These are phyloP conservation scores for Chamaecrista fasciculata DNA, from an alignment of 306 rosid genomes.

Conservation along the genomic window DNA sequence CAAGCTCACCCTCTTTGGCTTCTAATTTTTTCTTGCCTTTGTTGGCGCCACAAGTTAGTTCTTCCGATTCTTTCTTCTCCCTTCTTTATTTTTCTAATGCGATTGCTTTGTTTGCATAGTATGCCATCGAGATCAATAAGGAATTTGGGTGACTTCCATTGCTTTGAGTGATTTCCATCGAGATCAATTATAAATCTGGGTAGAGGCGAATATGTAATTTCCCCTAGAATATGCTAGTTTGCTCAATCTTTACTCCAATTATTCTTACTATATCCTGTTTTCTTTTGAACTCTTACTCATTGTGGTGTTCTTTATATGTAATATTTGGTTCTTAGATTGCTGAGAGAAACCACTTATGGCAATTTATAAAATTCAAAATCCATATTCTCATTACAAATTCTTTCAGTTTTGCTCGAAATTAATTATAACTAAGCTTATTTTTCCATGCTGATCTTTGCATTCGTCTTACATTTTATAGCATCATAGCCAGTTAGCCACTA, in stretches of 20 bases:
- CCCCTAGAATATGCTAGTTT: not conserved
- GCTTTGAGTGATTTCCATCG: not conserved
- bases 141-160: not conserved
- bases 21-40: constrained; percentile 85
- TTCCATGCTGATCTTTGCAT: not conserved
- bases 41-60: constrained; percentile 92
- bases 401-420: not conserved
- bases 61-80: not conserved
- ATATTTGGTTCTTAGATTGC: not conserved
- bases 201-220: not conserved
- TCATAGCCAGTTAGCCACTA: not conserved
- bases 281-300: not conserved
- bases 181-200: not conserved
- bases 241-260: not conserved
- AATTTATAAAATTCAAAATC: not conserved
- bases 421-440: not conserved
- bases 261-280: not conserved
- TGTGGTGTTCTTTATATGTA: not conserved
- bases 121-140: not conserved
- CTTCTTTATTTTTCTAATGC: not conserved
- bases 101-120: not conserved
- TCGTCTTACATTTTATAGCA: not conserved
- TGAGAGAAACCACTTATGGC: not conserved
- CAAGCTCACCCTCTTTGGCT: constrained; percentile 86
- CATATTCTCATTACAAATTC: not conserved